Evolutionary conservation across 108 stramenopile genomes (phyloP).

Genomic region (Asterionellopsis glacialis): DNA sequence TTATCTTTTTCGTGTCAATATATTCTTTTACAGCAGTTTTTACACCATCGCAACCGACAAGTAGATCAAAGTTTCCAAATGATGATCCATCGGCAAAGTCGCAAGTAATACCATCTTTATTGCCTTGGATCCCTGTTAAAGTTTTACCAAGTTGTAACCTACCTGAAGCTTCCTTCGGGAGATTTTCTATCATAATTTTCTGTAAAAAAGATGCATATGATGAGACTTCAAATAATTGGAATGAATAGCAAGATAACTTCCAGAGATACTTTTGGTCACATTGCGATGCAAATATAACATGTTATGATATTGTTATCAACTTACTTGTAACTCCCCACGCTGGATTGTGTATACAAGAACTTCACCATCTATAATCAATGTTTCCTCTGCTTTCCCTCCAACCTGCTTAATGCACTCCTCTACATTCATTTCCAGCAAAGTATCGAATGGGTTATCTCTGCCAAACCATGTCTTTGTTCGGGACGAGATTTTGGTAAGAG

Average conservation of each 20-base stretch:
- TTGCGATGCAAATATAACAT: too few relatives aligned
- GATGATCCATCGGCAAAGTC: conserved; percentile 54
- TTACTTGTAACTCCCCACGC: conserved; percentile 64
- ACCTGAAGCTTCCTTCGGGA: conserved; percentile 22
- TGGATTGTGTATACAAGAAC: conserved; percentile 60
- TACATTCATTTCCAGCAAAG: conserved; percentile 47
- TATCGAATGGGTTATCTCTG: conserved; percentile 20
- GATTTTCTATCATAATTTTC: conserved; percentile 38
- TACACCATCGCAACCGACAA: conserved; percentile 83
- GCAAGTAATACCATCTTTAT: conserved; percentile 34
- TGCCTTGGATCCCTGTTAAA: conserved; percentile 24
- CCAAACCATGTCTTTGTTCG: conserved; percentile 52
- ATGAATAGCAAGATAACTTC: too few relatives aligned
- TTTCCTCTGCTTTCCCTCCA: conserved; percentile 22
- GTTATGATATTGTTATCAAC: not conserved
- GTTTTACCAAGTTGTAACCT: conserved; percentile 46
- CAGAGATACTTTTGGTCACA: too few relatives aligned
- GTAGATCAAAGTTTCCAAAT: conserved; percentile 68
- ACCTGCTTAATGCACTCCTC: conserved; percentile 31
- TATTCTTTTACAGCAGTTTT: conserved; percentile 63
- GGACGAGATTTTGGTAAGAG: conserved; percentile 35
- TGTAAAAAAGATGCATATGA: not conserved
- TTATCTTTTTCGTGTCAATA: conserved; percentile 26
- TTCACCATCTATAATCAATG: conserved; percentile 20
- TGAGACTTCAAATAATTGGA: not conserved